A percentile compares a stretch with the other conserved stretches of the same genome.
Evolutionary conservation across 768 basidiomycete genomes (phyloP).

Genomic region (Dictyophora rubrovolvata): DNA sequence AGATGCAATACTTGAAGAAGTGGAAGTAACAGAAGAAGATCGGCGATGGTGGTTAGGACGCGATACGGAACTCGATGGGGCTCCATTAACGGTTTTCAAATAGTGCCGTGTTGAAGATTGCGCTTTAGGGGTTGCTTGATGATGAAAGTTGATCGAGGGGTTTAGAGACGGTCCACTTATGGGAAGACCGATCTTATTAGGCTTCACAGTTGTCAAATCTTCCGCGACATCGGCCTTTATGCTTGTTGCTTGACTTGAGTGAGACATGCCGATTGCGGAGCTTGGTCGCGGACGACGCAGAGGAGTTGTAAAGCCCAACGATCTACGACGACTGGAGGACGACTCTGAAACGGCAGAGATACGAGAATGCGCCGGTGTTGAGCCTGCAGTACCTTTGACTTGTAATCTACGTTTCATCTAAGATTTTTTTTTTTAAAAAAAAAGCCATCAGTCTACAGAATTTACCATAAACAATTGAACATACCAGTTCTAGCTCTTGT

Average conservation of each 20-base stretch:
- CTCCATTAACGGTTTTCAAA: background rate
- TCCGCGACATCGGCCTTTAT: too few relatives aligned
- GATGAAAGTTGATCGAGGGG: background rate
- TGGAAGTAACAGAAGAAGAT: conserved; percentile 10
- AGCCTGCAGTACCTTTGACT: conserved; percentile 44
- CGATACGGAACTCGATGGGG: background rate
- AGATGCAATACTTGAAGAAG: conserved; percentile 13
- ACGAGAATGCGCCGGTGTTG: conserved; percentile 39
- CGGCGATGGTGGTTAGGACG: background rate
- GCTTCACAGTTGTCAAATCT: background rate
- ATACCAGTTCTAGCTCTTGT: conserved; percentile 82
- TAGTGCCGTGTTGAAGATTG: background rate
- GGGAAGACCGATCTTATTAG: background rate
- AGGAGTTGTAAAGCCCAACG: conserved; percentile 48
- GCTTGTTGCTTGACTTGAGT: background rate
- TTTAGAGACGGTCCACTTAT: background rate
- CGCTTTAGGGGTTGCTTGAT: background rate
- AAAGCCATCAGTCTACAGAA: background rate
- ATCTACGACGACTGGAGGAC: conserved; percentile 37
- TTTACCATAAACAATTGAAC: conserved; percentile 17
- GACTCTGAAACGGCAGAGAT: conserved; percentile 23
- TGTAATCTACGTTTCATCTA: conserved; percentile 59
- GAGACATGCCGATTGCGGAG: conserved; percentile 39
- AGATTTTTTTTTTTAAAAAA: too few relatives aligned
- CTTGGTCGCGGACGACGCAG: conserved; percentile 45